Evolutionary conservation across 2,329 filamentous ascomycete species (phyloP), one percentile per base, ranked within the genome.

Genomic region (Aspergillus carbonarius): DNA sequence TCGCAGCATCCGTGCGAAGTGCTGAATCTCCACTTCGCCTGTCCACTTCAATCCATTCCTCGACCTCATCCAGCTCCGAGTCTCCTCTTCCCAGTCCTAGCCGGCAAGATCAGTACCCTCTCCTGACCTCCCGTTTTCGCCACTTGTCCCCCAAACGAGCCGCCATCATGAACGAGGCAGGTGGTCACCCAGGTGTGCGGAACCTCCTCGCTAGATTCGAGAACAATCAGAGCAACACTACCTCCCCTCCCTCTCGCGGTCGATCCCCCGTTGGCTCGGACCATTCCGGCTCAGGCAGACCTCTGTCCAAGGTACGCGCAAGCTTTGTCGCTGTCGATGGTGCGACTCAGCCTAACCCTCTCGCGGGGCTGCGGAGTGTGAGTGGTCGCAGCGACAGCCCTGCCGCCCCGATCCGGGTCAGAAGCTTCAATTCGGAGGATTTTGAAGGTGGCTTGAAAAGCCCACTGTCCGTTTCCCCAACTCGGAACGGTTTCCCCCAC

Each of bases 161-260:
- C 30, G 35, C 57, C 54, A 53, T 58, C 55, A 67, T 66, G 63
- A 54, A 60, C 27, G 65, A 68, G 27, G 64, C 60, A 42, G 64
- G 60, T 25, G 65, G 59, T 42, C 67, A 72, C 51, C 71, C 70
- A 23, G 86, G 84, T 70, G 88, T 91, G 70, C 88, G 83, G 78
- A 90, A 90, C 78, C 85, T 93, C 65, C 83, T 88, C 68, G 90
- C 90, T 70, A 91, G 90, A 83, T 92, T 92, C 74, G 90, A 93
- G 81, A 90, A 86, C 76, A 85, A 83, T 72, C 84, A 85, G 66
- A 80, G 80, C 62, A 85, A 64, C 47, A 68, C 86, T 65, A 79
- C 81, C 58, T 88, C 84, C 67, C 83, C 86, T 64, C 85, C 87
- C 15, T 88, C 89, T 63, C 82, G 89, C 78, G 89, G 89, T 61